Base-by-base conservation (phyloP, 2,329 filamentous ascomycete species). In the Xylariales sp. region DNA sequence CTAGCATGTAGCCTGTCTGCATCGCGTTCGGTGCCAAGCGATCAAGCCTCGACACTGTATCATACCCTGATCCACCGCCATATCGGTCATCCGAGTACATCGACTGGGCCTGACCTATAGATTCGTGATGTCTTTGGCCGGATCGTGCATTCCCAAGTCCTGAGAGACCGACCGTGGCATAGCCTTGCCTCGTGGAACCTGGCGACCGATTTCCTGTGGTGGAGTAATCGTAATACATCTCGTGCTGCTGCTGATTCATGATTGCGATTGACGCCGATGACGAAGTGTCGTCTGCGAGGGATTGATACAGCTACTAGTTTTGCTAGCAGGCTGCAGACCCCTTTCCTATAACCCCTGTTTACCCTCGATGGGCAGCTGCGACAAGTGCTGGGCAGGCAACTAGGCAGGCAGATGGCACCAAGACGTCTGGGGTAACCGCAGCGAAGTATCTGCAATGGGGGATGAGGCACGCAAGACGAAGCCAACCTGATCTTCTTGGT, bases 121-220 rank as follows among this genome's bases (percentile, higher is more conserved):
- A 73, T 52, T 95, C 88, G 60, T 90, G 87, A 52, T 86, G 85
- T 53, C 88, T 79, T 53, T 88, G 90, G 31, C 80, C 71, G 59
- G 85, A 82, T 52, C 86, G 80, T 57, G 84, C 80, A 36, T 50
- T 52, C 34, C 60, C 51, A 24, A 67, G 43, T 31, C 62, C 59
- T 22, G 59, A 69, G 71, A 83, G 70, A 59, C 70, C 71, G 55
- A 76, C 75, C 53, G 77, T 78, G 42, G 62, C 65, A 49, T 75
- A 77, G 43, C 70, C 73, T 46, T 86, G 85, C 60, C 73, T 64
- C 38, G 86, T 81, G 22, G 84, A 81, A 58, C 79, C 82, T 28
- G 88, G 87, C 49, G 84, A 88, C 57, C 86, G 84, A 60, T 82
- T 83, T 47, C 76, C 55, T 24, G 69, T 57, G 29, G 64, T 64